A percentile compares a stretch with the other conserved stretches of the same genome.
phyloP scores from a whole-genome alignment of 2,329 filamentous ascomycete species.

The Sporothrix mexicana region DNA sequence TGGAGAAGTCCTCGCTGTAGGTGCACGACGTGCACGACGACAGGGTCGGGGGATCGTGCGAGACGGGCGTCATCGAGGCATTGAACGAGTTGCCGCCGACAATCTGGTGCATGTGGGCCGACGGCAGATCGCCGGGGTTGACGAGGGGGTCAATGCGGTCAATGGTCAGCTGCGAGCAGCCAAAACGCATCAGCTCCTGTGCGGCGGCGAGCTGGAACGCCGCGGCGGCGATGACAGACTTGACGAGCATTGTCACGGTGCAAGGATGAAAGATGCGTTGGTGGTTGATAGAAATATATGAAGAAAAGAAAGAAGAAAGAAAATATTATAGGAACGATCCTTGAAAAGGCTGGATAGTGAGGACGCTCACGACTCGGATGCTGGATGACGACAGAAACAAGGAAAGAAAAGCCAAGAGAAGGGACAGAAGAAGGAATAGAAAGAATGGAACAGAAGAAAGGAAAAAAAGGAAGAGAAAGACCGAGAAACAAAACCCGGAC shows the following conservation, averaged over 20 bases:
- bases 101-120: slow-evolving; percentile 49
- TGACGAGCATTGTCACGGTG: slow-evolving; percentile 41
- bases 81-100: slow-evolving; percentile 51
- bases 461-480: background rate
- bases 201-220: slow-evolving; percentile 41
- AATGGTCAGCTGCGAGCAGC: slow-evolving; percentile 41
- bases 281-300: background rate
- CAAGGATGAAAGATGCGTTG: background rate
- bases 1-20: slow-evolving; percentile 46
- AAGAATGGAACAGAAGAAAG: background rate
- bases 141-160: slow-evolving; percentile 43
- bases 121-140: slow-evolving; percentile 46
- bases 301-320: background rate
- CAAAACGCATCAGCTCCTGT: slow-evolving; percentile 45
- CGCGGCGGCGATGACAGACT: slow-evolving; percentile 41
- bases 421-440: background rate
- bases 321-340: too few relatives aligned
- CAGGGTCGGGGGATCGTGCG: slow-evolving; percentile 32
- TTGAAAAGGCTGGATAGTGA: slow-evolving; percentile 16
- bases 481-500: background rate
- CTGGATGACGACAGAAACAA: slow-evolving; percentile 6
- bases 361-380: slow-evolving; percentile 3
- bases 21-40: slow-evolving; percentile 42
- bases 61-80: slow-evolving; percentile 43
- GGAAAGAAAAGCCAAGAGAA: background rate